Conservation (phyloP, 2,329 filamentous ascomycete species). For the Blastomyces percursus region DNA sequence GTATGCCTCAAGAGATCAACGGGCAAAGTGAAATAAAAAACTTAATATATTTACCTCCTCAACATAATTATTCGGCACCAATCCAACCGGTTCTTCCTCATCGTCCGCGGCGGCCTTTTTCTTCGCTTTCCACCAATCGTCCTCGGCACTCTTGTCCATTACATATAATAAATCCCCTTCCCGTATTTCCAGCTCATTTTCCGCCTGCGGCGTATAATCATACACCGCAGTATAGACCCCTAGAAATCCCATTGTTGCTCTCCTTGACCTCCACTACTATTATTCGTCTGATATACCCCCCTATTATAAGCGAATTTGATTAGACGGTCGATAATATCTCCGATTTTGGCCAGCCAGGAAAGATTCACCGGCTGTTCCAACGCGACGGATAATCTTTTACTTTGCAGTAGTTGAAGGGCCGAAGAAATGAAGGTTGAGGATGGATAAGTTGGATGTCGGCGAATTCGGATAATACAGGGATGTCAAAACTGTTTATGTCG, state of each 20-base stretch:
- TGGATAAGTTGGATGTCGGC: background rate
- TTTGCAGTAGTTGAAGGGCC: background rate
- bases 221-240: slow-evolving; percentile 85
- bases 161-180: slow-evolving; percentile 87
- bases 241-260: slow-evolving; percentile 66
- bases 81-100: slow-evolving; percentile 78
- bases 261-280: slow-evolving; percentile 7
- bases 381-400: background rate
- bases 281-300: background rate
- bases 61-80: slow-evolving; percentile 91
- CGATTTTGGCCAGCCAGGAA: background rate
- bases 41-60: slow-evolving; percentile 58
- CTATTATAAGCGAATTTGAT: background rate
- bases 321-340: background rate
- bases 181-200: slow-evolving; percentile 70
- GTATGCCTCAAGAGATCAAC: background rate
- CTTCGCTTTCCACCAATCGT: slow-evolving; percentile 94
- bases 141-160: slow-evolving; percentile 65
- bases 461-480: background rate
- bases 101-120: slow-evolving; percentile 75
- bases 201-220: slow-evolving; percentile 79
- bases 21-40: slow-evolving; percentile 12
- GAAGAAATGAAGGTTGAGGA: background rate
- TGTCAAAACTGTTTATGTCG: background rate
- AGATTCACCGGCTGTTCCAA: background rate